Evolutionary conservation across 306 rosid species (phyloP).

Genomic region (Inga laurina): DNA sequence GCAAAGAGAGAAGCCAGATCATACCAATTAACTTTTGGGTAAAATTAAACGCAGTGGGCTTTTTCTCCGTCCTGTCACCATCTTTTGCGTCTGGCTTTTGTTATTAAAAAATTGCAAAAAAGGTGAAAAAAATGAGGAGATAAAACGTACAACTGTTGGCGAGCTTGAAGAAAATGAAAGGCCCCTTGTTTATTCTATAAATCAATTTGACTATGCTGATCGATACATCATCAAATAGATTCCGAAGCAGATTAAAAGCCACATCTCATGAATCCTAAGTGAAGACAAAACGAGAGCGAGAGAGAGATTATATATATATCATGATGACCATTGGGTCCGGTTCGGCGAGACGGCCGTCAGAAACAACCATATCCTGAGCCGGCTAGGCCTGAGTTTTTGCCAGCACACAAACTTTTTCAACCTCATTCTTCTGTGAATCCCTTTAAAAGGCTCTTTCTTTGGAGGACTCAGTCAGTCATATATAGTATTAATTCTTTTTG

Average conservation of each 20-base stretch:
- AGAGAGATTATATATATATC: not conserved
- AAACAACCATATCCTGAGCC: slow-evolving; percentile 39
- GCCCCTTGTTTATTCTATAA: not conserved
- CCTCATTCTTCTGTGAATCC: slow-evolving; percentile 28
- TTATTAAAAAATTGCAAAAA: not conserved
- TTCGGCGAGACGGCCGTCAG: slow-evolving; percentile 42
- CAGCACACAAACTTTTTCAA: slow-evolving; percentile 34
- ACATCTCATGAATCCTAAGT: slow-evolving; percentile 14
- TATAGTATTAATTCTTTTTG: not conserved
- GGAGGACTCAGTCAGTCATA: slow-evolving; percentile 14
- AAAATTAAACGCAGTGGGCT: not conserved
- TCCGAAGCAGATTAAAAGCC: slow-evolving; percentile 21
- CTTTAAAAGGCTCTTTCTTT: slow-evolving; percentile 34
- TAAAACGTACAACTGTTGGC: not conserved
- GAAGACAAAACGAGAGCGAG: slow-evolving; percentile 32
- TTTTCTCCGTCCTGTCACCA: not conserved
- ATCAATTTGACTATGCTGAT: not conserved
- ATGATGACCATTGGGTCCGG: slow-evolving; percentile 9
- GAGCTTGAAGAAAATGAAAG: slow-evolving; percentile 8
- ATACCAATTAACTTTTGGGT: not conserved
- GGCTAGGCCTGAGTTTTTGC: slow-evolving; percentile 39
- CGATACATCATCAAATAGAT: slow-evolving; percentile 13
- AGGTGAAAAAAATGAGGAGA: slow-evolving; percentile 1
- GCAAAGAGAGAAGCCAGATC: too few relatives aligned
- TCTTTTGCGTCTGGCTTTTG: not conserved